phyloP scores from a whole-genome alignment of 2,329 filamentous ascomycete species.

The Hortaea sp. region DNA sequence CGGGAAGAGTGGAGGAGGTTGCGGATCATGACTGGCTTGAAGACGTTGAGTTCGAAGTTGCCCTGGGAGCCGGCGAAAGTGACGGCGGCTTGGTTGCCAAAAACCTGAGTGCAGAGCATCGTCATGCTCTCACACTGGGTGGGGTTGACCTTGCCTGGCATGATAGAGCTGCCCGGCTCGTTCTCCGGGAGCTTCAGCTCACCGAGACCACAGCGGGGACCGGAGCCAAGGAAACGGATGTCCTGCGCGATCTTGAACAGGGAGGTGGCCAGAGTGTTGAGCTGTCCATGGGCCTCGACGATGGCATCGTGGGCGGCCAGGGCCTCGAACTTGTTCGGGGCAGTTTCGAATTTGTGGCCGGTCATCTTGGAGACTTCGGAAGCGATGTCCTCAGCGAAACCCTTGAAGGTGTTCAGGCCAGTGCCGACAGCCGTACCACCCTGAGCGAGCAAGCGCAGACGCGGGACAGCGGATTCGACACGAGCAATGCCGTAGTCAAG shows the following conservation, averaged over 20 bases:
- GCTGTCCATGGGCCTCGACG: constrained; percentile 82
- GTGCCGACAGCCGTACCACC: constrained; percentile 95
- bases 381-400: constrained; percentile 89
- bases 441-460: constrained; percentile 80
- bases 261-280: constrained; percentile 85
- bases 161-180: constrained; percentile 94
- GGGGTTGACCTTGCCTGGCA: constrained; percentile 99
- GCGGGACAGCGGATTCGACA: constrained; percentile 70
- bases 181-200: constrained; percentile 93
- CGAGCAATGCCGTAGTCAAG: constrained; percentile 84
- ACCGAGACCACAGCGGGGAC: constrained; percentile 88
- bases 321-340: constrained; percentile 98
- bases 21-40: constrained; percentile 92
- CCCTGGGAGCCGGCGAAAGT: constrained; percentile 95
- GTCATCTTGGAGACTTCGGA: constrained; percentile 87
- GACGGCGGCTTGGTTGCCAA: constrained; percentile 89
- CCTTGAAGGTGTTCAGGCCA: constrained; percentile 93
- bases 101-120: constrained; percentile 95
- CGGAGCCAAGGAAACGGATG: constrained; percentile 91
- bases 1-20: constrained; percentile 89
- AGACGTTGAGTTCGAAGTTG: constrained; percentile 98
- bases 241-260: constrained; percentile 98
- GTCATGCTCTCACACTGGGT: constrained; percentile 97
- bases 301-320: constrained; percentile 93
- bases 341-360: constrained; percentile 85